Evolutionary conservation across 1,284 basidiomycete genomes (phyloP).

Genomic region (Naganishia cerealis): DNA sequence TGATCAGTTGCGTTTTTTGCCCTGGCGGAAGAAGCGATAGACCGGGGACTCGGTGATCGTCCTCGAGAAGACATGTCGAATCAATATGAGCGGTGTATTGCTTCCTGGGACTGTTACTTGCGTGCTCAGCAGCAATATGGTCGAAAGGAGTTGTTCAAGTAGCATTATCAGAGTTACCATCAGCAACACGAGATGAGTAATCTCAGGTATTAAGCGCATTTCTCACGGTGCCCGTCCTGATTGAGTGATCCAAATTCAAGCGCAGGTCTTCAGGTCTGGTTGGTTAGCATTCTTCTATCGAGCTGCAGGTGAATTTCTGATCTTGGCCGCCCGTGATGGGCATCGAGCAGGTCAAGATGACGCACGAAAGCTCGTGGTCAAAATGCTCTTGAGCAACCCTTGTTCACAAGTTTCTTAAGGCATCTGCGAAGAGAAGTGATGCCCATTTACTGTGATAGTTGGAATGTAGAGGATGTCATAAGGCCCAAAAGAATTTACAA

Average conservation of each 20-base stretch:
- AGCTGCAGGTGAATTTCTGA: no score
- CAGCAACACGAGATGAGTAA: not conserved
- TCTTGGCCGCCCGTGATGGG: no score
- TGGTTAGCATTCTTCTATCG: no score
- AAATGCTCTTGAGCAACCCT: no score
- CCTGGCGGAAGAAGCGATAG: conserved; percentile 20
- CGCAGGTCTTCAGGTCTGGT: not conserved
- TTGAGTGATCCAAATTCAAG: no score
- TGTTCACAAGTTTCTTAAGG: no score
- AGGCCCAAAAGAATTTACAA: conserved; percentile 18
- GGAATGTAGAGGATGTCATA: not conserved
- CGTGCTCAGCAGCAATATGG: not conserved
- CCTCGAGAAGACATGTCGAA: conserved; percentile 20
- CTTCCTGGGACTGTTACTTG: not conserved
- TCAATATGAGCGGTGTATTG: not conserved
- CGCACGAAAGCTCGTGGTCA: no score
- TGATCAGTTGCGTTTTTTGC: conserved; percentile 8
- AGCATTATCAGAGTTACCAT: not conserved
- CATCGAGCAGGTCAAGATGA: no score
- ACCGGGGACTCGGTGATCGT: conserved; percentile 25
- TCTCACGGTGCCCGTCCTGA: not conserved
- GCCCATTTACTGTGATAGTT: not conserved
- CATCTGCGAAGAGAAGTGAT: no score
- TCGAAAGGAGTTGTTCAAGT: not conserved
- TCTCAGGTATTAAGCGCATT: conserved; percentile 3